A percentile compares a stretch with the other conserved stretches of the same genome.
These are phyloP conservation scores for Lanmaoa pseudosensibilis DNA, from an alignment of 768 basidiomycete genomes.

Conservation along the genomic window DNA sequence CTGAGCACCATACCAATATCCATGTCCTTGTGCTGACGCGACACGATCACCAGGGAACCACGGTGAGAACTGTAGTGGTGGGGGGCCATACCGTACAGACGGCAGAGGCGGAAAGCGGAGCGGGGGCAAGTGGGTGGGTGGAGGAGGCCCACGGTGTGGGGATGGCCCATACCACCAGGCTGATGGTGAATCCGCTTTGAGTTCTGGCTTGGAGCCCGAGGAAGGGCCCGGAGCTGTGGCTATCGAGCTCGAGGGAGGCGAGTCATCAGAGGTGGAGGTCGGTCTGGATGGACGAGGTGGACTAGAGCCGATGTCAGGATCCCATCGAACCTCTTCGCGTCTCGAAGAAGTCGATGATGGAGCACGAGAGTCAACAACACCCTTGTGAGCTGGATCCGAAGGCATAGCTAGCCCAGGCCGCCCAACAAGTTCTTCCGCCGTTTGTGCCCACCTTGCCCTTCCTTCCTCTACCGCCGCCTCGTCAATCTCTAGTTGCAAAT, in stretches of 20 bases:
- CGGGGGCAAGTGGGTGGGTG: neutral
- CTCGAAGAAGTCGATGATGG: neutral
- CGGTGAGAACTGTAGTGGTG: constrained; percentile 13
- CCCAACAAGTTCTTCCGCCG: constrained; percentile 24
- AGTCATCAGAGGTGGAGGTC: neutral
- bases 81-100: constrained; percentile 9
- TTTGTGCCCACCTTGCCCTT: constrained; percentile 18
- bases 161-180: constrained; percentile 11
- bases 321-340: constrained; percentile 13
- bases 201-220: constrained; percentile 4
- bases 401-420: constrained; percentile 5
- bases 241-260: neutral
- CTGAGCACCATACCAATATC: constrained; percentile 23
- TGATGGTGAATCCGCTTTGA: constrained; percentile 11
- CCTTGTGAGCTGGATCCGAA: neutral
- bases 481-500: constrained; percentile 15
- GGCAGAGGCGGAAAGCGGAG: constrained; percentile 18
- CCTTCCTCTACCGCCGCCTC: constrained; percentile 28
- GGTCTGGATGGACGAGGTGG: neutral
- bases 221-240: neutral
- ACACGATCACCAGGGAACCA: constrained; percentile 17
- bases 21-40: constrained; percentile 15
- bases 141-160: constrained; percentile 7
- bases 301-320: constrained; percentile 8
- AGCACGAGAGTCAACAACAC: neutral